Evolutionary conservation across 192 early-diverging fungal genomes (phyloP).

Genomic region (Powellomyces hirtus): DNA sequence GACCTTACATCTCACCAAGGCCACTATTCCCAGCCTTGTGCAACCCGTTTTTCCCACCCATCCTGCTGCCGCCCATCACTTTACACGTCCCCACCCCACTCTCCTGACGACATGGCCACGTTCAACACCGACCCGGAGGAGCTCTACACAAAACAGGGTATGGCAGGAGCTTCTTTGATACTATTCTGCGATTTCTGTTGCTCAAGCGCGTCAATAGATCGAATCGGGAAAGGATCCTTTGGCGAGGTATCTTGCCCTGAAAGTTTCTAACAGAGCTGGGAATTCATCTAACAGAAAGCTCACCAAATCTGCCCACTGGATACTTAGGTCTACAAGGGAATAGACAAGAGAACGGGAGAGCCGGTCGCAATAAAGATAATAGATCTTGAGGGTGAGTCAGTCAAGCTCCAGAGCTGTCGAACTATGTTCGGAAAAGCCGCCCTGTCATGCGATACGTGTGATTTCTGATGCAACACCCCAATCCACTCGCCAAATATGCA

Average conservation of each 20-base stretch:
- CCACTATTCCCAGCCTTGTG: too few species aligned
- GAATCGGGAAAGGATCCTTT: slow-evolving; percentile 50
- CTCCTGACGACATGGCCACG: slow-evolving; percentile 9
- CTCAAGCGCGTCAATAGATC: slow-evolving; percentile 9
- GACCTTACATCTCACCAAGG: too few species aligned
- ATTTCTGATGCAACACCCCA: too few species aligned
- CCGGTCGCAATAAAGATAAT: slow-evolving; percentile 97
- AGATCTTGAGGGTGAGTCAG: slow-evolving; percentile 71
- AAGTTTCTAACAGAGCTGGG: not conserved
- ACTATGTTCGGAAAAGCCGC: too few species aligned
- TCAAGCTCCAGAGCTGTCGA: not conserved
- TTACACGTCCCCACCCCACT: too few species aligned
- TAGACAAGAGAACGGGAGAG: slow-evolving; percentile 62
- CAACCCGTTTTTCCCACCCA: too few species aligned
- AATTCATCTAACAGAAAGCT: not conserved
- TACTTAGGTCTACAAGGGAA: slow-evolving; percentile 49
- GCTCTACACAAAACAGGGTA: slow-evolving; percentile 34
- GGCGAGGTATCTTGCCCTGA: slow-evolving; percentile 36
- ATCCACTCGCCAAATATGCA: too few species aligned
- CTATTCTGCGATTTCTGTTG: not conserved
- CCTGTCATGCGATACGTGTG: too few species aligned
- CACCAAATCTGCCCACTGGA: not conserved
- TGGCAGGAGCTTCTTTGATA: not conserved
- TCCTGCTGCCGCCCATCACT: too few species aligned
- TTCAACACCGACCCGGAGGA: slow-evolving; percentile 29